Base-by-base conservation (phyloP, 2,329 filamentous ascomycete genomes). In the Cyclaneusma minus region DNA sequence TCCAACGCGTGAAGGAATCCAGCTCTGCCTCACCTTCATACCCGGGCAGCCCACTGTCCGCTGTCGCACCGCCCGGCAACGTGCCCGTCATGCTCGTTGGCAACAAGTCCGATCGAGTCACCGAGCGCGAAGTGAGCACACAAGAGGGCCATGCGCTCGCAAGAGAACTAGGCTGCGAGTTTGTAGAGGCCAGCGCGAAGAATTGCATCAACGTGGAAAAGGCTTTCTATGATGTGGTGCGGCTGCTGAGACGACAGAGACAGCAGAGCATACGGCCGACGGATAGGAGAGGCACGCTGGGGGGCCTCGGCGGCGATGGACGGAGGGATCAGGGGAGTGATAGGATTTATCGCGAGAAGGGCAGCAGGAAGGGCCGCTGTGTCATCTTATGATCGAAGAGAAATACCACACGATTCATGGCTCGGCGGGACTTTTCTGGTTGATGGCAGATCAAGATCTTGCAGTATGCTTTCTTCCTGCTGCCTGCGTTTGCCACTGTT, bases 171-270 rank as follows among this genome's bases (percentile, higher is more conserved):
- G 83, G 83, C 35, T 95, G 89, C 56, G 85, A 94, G 42, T 95
- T 95, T 43, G 84, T 94, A 41, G 87, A 95, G 54, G 85, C 87
- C 2, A 94, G 85, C 5, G 87, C 87, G 18, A 94, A 94, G 60
- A 94, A 93, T 51, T 93, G 85, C 57, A 84, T 94, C 61, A 94
- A 95, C 45, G 87, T 94, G 28, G 89, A 93, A 54, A 95, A 92
- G 62, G 87, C 84, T 16, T 95, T 98, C 48, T 95, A 93, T 55
- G 89, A 98, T 47, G 89, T 98, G 6, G 89, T 95, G 29, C 65
- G 89, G 40, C 81, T 89, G 51, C 61, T 98, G 38, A 75, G 89
- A 41, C 72, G 80, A 42, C 84, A 93, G 54, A 68, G 82, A 43
- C 74, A 82, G 37, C 36, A 41, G 24, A 39, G 22, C 19, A 37